Evolutionary conservation across 2,329 filamentous ascomycete species (phyloP), one percentile per base, ranked within the genome.

Genomic region (Xylogone sp.): DNA sequence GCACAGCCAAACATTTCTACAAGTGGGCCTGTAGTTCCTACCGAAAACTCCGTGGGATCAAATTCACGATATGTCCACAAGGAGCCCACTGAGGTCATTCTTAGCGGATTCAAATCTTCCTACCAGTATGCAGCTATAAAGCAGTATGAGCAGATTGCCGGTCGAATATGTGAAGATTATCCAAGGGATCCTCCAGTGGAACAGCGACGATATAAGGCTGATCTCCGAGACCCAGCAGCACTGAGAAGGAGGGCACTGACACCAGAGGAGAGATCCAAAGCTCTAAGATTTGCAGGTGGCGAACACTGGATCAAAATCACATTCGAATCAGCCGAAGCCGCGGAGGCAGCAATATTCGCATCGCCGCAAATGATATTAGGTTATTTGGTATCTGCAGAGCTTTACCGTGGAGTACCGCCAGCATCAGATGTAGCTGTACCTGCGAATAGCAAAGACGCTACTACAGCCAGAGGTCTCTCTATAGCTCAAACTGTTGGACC

Each of bases 281-380:
- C 93, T 64, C 90, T 92, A 69, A 82, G 79, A 55, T 91, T 90
- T 56, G 87, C 86, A 44, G 88, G 90, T 46, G 93, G 93, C 43
- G 81, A 88, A 60, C 89, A 96, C 74, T 97, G 93, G 93, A 90
- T 97, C 62, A 91, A 91, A 68, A 76, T 92, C 50, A 92, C 88
- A 1, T 92, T 90, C 62, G 88, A 90, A 69, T 88, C 84, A 42
- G 76, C 79, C 46, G 80, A 87, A 59, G 84, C 87, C 2, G 88
- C 86, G 19, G 85, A 88, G 53, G 75, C 82, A 10, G 88, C 88
- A 20, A 71, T 85, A 42, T 86, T 80, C 64, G 79, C 81, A 49
- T 90, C 86, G 48, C 88, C 88, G 0, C 85, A 90, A 69, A 78
- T 78, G 53, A 82, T 92, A 54, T 75, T 88, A 50, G 87, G 87